Evolutionary conservation across 2,329 filamentous ascomycete species (phyloP).

Genomic region (Elsinoe necatrix): DNA sequence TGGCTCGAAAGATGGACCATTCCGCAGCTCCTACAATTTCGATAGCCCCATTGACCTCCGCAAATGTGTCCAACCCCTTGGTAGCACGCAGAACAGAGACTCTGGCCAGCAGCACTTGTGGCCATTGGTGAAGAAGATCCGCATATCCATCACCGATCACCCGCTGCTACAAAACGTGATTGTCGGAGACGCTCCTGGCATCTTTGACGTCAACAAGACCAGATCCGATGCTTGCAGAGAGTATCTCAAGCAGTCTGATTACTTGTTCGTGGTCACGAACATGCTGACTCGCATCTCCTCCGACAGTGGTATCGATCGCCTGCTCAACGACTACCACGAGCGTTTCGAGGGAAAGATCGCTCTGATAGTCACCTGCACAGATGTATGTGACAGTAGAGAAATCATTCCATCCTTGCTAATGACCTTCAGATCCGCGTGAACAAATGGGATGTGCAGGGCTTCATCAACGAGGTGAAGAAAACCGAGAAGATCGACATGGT

Average conservation of each 20-base stretch:
- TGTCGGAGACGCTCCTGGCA: not conserved
- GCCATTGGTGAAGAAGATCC: constrained; percentile 1
- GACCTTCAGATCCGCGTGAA: not conserved
- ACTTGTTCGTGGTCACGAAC: not conserved
- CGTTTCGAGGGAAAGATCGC: constrained; percentile 20
- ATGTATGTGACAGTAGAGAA: constrained; percentile 16
- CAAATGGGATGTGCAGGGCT: not conserved
- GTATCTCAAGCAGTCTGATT: not conserved
- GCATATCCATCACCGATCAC: not conserved
- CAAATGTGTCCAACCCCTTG: not conserved
- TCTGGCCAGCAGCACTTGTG: not conserved
- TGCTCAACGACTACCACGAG: constrained; percentile 20
- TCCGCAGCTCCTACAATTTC: not conserved
- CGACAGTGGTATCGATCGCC: constrained; percentile 18
- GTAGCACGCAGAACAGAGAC: not conserved
- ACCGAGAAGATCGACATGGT: not conserved
- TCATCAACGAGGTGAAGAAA: not conserved
- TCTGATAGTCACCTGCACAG: constrained; percentile 22
- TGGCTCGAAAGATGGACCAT: not conserved
- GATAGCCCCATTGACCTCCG: not conserved
- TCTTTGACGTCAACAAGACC: not conserved
- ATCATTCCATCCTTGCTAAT: too few relatives aligned
- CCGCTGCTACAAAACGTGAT: not conserved
- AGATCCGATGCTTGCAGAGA: not conserved
- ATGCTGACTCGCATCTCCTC: constrained; percentile 18